Base-by-base conservation (phyloP, 495 filamentous ascomycete species). In the Hypoxylon rickii region DNA sequence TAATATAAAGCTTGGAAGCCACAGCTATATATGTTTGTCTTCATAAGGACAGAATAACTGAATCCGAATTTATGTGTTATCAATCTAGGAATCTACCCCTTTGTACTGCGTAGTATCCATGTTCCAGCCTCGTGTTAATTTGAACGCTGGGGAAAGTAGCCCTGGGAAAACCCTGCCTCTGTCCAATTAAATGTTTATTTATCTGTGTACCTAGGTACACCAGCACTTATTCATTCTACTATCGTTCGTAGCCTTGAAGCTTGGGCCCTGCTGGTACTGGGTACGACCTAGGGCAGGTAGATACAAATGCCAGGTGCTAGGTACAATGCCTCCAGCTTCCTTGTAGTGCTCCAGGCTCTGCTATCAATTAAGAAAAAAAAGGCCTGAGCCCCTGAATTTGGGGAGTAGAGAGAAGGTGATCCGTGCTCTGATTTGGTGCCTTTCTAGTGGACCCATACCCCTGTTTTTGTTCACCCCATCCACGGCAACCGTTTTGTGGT, bases 71-170 rank as follows among this genome's bases (percentile, higher is more conserved):
- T 17, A 38, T 18, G 24, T 29, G 10, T 10, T 29, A 29, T 29
- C 24, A 29, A 29, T 4, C 10, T 47, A n/a, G n/a, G n/a, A n/a
- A n/a, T 21, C 22, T 53, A 10, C 43, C 36, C 33, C 48, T 49
- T 54, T 46, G 34, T n/a, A n/a, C n/a, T n/a, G n/a, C n/a, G n/a
- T n/a, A n/a, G n/a, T n/a, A n/a, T n/a, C n/a, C 33, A 40, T 46
- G 24, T 46, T 62, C 58, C 58, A 62, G 58, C 58, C 58, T 62
- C 58, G 58, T 62, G 58, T 62, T 62, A 62, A 56, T 62, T 62
- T 62, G 32, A 22, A 11, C 37, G 48, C 38, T 10, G 24, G 58
- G 46, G 47, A 41, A 56, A 62, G 34, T 16, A 44, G 15, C 44
- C 31, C 41, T 32, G 29, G 46, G 50, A 16, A 39, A 51, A 50